A percentile compares a stretch with the other conserved stretches of the same genome.
Conservation (phyloP, 345 rosid genomes). For the Hibiscus syriacus region DNA sequence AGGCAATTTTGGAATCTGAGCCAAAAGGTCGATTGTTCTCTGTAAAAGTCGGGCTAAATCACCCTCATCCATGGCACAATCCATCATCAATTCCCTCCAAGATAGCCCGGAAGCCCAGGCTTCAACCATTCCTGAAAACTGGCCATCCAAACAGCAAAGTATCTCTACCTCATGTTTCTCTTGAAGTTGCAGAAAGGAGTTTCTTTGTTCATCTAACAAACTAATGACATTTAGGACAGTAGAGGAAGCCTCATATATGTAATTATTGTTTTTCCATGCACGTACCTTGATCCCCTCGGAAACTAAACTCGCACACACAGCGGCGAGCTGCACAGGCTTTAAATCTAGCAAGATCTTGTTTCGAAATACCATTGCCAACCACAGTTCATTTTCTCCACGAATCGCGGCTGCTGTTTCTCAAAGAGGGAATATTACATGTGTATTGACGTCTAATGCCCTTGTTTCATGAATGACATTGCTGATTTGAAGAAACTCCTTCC, state of each 20-base stretch:
- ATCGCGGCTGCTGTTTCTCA: conserved; percentile 97
- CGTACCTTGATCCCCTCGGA: conserved; percentile 62
- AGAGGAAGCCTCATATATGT: conserved; percentile 64
- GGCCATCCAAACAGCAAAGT: conserved; percentile 22
- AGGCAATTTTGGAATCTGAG: conserved; percentile 90
- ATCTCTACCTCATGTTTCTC: conserved; percentile 67
- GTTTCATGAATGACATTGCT: conserved; percentile 83
- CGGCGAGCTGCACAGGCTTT: not conserved
- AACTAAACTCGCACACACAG: not conserved
- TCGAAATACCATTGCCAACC: conserved; percentile 49
- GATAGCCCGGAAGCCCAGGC: conserved; percentile 97
- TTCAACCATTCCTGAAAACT: conserved; percentile 95
- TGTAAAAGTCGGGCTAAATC: conserved; percentile 82
- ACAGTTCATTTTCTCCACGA: conserved; percentile 69
- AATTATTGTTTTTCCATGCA: conserved; percentile 55
- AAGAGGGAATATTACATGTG: conserved; percentile 69
- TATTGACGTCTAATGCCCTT: conserved; percentile 72
- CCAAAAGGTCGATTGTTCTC: conserved; percentile 73
- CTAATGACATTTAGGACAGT: conserved; percentile 34
- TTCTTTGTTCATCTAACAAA: conserved; percentile 35
- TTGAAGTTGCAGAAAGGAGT: conserved; percentile 51
- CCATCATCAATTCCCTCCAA: conserved; percentile 92
- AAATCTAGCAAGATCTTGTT: conserved; percentile 50
- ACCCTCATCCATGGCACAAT: conserved; percentile 94
- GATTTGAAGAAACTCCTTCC: conserved; percentile 88